Base-by-base conservation (phyloP, 2,329 filamentous ascomycete genomes). In the Coniosporium tulheliwenetii region DNA sequence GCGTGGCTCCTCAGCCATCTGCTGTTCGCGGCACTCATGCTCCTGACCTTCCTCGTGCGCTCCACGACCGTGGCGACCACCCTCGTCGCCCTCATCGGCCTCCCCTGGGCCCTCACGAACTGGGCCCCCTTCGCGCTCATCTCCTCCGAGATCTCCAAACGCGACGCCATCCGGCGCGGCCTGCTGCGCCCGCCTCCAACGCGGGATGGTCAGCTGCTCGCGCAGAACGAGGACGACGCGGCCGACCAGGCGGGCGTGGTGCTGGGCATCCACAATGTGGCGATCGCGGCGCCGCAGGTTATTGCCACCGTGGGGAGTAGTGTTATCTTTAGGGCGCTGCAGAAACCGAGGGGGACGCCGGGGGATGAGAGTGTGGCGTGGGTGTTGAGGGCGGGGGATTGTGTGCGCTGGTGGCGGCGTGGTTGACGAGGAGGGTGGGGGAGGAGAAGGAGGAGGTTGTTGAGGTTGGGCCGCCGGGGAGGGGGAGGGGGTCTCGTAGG, bases 81-180 rank as follows among this genome's bases (percentile, higher is more conserved):
- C 1, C 71, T 94, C 30, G 80, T 94, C 42, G 84, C 79, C 1
- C 64, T 91, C 16, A 78, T 93, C 38, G 89, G 89, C 30, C 77
- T 96, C 43, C 86, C 85, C 1, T 96, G 89, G 89, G 86, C 87
- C 15, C 66, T 95, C 52, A 86, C 86, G 2, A 75, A 93, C 19
- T 96, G 89, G 89, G 89, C 87, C 0, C 89, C 89, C 0, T 96
- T 89, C 65, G 87, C 89, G 33, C 82, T 96, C 50, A 95, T 96
- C 56, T 86, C 85, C 37, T 85, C 85, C 5, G 89, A 96, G 59
- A 87, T 96, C 46, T 83, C 81, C 45, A 82, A 79, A 44, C 79
- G 85, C 5, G 84, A 94, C 54, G 77, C 80, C 19, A 71, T 78
- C 38, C 67, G 71, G 39, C 69, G 75, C 15, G 63, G 68, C 10